Evolutionary conservation across 73 alveolate genomes (phyloP), one percentile per base, ranked within the genome.

Genomic region (Blepharisma stoltei): DNA sequence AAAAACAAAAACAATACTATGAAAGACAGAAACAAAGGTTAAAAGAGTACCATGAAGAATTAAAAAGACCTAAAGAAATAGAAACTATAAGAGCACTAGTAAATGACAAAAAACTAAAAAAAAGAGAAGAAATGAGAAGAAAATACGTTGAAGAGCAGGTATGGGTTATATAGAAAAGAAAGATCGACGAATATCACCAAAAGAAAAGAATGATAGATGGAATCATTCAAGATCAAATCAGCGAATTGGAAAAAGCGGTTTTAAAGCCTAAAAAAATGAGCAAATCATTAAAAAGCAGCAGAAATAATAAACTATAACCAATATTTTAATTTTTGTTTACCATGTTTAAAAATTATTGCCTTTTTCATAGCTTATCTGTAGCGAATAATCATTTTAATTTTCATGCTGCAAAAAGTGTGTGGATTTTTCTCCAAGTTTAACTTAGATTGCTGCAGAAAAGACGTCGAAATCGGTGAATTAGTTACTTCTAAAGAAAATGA

Each of bases 11-110:
- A 60, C 14, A 60, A 9, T 38, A 60, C 5, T n/a, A 8, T n/a
- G 49, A 14, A 5, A 60, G 46, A 25, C 73, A 18, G 11, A 60
- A 5, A 5, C 46, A 25, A 20, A 60, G 23, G 46, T 47, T 60
- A 14, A 9, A 14, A 60, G 23, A 60, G 46, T 60, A 60, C 5
- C 14, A 60, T 14, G 73, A 60, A 60, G 73, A 60, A 60, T 38
- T 60, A n/a, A 14, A 60, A 25, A 20, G 18, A 2, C 73, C 46
- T 38, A 60, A 60, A 14, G 73, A 60, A 25, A n/a, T 20, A 38
- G 14, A 14, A 38, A 1, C 14, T 14, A 60, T 18, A 20, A 8
- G 23, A 9, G 14, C 23, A 1, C n/a, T 14, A 18, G 45, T 20
- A 25, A 47, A 60, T 14, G 73, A n/a, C 18, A 8, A 18, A 14